Conservation (phyloP, 169 alveolate genomes). For the Cyclospora cayetanensis region DNA sequence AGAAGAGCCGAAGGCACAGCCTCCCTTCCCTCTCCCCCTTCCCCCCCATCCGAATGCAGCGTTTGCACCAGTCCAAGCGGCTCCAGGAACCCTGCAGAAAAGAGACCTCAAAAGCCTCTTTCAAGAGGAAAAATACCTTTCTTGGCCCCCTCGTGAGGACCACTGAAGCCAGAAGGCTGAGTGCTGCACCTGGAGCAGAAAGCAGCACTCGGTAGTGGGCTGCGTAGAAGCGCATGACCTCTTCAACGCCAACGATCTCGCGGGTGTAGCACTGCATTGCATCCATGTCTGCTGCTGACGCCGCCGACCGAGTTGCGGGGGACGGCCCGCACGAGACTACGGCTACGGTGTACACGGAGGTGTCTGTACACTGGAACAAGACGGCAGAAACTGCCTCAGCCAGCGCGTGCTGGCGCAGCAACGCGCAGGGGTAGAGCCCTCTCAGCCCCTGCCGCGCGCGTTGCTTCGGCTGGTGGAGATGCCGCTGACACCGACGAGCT, state of each 20-base stretch:
- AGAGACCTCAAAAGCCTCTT: too few relatives aligned
- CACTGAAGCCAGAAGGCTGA: slow-evolving; percentile 4
- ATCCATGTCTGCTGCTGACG: background rate
- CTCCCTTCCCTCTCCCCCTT: too few relatives aligned
- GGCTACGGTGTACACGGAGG: background rate
- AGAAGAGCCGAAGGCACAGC: too few relatives aligned
- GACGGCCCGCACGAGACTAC: background rate
- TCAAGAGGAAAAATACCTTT: background rate
- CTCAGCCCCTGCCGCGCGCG: background rate
- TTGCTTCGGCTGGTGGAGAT: background rate
- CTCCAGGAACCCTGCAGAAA: too few relatives aligned
- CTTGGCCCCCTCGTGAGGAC: slow-evolving; percentile 44
- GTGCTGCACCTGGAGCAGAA: background rate
- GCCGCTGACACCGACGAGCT: background rate
- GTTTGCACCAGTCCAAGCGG: too few relatives aligned
- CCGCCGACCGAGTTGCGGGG: background rate
- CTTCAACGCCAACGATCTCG: background rate
- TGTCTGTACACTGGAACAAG: background rate
- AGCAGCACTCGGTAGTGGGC: background rate
- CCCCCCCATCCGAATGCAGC: too few relatives aligned
- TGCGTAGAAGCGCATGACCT: slow-evolving; percentile 43
- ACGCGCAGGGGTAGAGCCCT: background rate
- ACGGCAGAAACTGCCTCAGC: slow-evolving; percentile 43
- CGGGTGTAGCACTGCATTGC: background rate
- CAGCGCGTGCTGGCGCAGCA: slow-evolving; percentile 26